Percentiles rank a stretch among this genome's conserved stretches.
Conservation (phyloP, 176 grass and related monocot species). For the Neostapfia colusana region DNA sequence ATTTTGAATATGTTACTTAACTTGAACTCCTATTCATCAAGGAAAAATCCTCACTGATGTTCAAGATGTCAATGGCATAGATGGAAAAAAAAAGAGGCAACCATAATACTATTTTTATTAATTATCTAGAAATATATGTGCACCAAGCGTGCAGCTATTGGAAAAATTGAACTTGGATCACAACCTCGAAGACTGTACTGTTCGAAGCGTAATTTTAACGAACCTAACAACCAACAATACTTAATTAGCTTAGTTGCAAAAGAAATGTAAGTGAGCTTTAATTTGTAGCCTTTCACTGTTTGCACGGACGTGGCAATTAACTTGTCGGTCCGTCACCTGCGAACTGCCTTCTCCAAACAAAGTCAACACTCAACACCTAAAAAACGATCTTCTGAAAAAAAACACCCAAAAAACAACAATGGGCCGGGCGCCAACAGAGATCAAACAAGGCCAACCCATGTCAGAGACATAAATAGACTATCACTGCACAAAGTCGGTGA, state of each 20-base stretch:
- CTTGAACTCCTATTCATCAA: neutral
- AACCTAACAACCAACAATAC: neutral
- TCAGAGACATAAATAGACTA: neutral
- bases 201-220: neutral
- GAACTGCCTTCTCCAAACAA: neutral
- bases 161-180: neutral
- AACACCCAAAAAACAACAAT: neutral
- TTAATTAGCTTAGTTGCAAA: neutral
- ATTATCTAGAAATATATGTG: neutral
- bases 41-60: neutral
- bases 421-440: neutral
- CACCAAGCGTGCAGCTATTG: too few relatives aligned
- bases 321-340: slow-evolving; percentile 23
- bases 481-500: neutral
- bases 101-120: neutral
- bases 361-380: slow-evolving; percentile 32
- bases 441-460: slow-evolving; percentile 16
- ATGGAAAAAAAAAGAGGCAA: neutral
- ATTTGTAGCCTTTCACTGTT: slow-evolving; percentile 27
- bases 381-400: too few relatives aligned
- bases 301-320: too few relatives aligned
- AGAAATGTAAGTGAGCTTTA: neutral
- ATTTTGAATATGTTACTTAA: neutral
- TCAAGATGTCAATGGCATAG: neutral
- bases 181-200: neutral